Percentiles rank a stretch among this genome's conserved stretches.
These are phyloP conservation scores for Alternaria sp. DNA, from an alignment of 2,329 filamentous ascomycete genomes.

Conservation along the genomic window DNA sequence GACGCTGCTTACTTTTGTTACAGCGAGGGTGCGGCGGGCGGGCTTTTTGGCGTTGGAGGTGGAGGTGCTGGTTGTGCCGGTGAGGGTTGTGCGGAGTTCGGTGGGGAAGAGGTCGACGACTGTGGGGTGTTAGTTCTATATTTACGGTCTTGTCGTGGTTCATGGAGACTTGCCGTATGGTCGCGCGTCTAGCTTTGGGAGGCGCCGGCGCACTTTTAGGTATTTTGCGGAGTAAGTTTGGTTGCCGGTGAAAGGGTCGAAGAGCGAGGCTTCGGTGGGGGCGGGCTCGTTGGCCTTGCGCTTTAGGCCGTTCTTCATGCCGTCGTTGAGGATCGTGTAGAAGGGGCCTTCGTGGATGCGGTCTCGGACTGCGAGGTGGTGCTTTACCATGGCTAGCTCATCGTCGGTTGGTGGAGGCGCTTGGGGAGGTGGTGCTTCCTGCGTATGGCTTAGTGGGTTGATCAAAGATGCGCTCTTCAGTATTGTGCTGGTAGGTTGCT, in stretches of 20 bases:
- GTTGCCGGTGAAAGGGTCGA: constrained; percentile 68
- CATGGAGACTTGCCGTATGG: constrained; percentile 58
- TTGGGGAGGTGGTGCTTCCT: constrained; percentile 44
- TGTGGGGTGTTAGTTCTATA: constrained; percentile 25
- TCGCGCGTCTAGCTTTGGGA: constrained; percentile 62
- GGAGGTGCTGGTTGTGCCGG: constrained; percentile 38
- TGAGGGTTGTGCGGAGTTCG: constrained; percentile 63
- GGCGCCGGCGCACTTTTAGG: constrained; percentile 60
- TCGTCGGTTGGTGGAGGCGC: constrained; percentile 48
- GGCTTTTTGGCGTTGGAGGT: constrained; percentile 31
- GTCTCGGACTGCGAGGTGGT: constrained; percentile 60
- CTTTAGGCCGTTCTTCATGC: constrained; percentile 52
- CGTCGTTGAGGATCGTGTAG: constrained; percentile 62
- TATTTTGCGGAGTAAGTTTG: constrained; percentile 66
- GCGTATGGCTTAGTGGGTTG: constrained; percentile 26
- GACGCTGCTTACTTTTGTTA: constrained; percentile 39
- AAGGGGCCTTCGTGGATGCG: constrained; percentile 65
- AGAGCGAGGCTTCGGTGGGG: constrained; percentile 46
- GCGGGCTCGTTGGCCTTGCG: constrained; percentile 46
- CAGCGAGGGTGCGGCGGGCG: constrained; percentile 34
- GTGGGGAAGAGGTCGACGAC: constrained; percentile 65
- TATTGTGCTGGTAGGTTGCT: background rate
- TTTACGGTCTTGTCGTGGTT: too few relatives aligned
- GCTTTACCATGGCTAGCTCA: constrained; percentile 58
- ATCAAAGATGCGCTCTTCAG: constrained; percentile 3